A percentile compares a stretch with the other conserved stretches of the same genome.
Conservation (phyloP, 192 early-diverging fungal genomes). For the Gonapodya prolifera region DNA sequence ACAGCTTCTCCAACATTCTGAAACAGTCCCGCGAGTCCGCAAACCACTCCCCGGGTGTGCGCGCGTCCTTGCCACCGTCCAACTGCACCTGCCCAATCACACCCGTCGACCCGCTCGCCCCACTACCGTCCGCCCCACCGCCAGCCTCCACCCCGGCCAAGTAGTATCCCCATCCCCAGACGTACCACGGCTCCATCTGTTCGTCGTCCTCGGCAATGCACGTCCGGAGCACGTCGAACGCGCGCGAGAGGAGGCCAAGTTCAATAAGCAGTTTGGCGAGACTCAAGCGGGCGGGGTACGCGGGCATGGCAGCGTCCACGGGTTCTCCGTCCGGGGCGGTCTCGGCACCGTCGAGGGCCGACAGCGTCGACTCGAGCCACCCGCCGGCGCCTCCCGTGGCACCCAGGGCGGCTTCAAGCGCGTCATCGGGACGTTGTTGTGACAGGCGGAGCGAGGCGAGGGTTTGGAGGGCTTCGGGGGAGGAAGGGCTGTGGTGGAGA, state of each 20-base stretch:
- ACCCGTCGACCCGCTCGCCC: not conserved
- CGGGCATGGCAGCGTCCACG: conserved; percentile 48
- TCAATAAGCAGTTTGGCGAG: conserved; percentile 80
- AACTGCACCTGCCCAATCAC: no score
- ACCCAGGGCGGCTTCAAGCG: conserved; percentile 46
- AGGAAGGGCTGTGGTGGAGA: conserved; percentile 46
- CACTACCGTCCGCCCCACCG: conserved; percentile 16
- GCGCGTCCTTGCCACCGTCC: not conserved
- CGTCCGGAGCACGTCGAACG: conserved; percentile 63
- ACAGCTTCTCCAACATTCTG: not conserved
- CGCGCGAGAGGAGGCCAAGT: conserved; percentile 60
- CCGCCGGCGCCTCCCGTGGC: conserved; percentile 29
- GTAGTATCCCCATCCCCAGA: conserved; percentile 90
- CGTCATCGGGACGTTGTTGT: conserved; percentile 70
- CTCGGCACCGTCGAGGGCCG: conserved; percentile 19
- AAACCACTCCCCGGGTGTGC: not conserved
- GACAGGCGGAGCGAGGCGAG: conserved; percentile 81
- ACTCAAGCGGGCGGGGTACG: conserved; percentile 71
- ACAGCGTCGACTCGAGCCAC: conserved; percentile 53
- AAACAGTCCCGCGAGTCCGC: not conserved
- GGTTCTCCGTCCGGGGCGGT: conserved; percentile 5
- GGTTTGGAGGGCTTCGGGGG: conserved; percentile 76
- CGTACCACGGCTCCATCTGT: conserved; percentile 83
- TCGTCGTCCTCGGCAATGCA: conserved; percentile 87
- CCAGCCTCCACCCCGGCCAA: conserved; percentile 42